Percentiles rank a stretch among this genome's conserved stretches.
Conservation (phyloP, 2,329 filamentous ascomycete species). For the Ustilaginoidea virens region DNA sequence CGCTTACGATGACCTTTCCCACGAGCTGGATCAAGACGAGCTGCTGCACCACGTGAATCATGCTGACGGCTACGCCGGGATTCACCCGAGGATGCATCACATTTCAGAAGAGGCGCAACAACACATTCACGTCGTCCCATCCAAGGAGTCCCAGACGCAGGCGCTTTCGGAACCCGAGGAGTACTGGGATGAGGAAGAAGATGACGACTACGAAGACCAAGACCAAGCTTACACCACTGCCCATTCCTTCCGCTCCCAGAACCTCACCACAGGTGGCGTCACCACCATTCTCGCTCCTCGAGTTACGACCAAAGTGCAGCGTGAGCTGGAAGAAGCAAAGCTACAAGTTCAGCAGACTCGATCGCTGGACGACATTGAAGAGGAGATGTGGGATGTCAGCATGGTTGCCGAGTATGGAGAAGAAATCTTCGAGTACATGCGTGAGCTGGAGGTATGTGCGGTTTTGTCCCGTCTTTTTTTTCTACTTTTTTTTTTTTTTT, state of each 20-base stretch:
- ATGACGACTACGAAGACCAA: conserved; percentile 46
- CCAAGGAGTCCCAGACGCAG: conserved; percentile 11
- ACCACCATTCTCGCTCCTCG: conserved; percentile 56
- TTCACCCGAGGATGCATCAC: conserved; percentile 14
- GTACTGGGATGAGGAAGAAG: conserved; percentile 67
- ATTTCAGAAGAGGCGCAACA: conserved; percentile 16
- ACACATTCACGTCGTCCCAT: conserved; percentile 7
- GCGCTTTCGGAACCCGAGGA: conserved; percentile 39
- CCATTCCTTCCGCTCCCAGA: conserved; percentile 58
- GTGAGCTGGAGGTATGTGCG: conserved; percentile 61
- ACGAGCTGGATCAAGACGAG: conserved; percentile 11
- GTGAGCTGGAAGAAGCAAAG: conserved; percentile 55
- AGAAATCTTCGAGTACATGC: conserved; percentile 91
- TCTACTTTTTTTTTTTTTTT: neutral
- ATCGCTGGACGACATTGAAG: conserved; percentile 62
- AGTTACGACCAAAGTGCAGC: conserved; percentile 49
- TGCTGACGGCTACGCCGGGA: conserved; percentile 10
- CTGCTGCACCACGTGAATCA: conserved; percentile 10
- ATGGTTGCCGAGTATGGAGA: conserved; percentile 97
- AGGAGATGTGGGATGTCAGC: conserved; percentile 83
- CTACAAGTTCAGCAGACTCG: conserved; percentile 53
- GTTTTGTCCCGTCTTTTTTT: neutral
- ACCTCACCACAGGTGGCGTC: conserved; percentile 34
- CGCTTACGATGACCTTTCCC: conserved; percentile 11
- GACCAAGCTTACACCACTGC: conserved; percentile 62